Evolutionary conservation across 768 basidiomycete species (phyloP), one percentile per base, ranked within the genome.

Genomic region (Termitomyces sp.): DNA sequence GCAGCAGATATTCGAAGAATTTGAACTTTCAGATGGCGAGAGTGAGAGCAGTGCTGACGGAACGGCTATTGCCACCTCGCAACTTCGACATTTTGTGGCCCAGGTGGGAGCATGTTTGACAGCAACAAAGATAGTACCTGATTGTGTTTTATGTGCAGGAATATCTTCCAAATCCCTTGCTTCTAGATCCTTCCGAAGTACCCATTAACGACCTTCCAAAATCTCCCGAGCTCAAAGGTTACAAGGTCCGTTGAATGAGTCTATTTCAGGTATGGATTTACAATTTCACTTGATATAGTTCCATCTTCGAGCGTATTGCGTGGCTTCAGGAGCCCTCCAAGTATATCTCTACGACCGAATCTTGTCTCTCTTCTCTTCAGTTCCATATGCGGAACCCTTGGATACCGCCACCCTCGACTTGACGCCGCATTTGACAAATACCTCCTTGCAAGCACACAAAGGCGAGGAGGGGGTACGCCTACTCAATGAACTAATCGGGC

Each of bases 51-150:
- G 73, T 31, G 69, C 71, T 37, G 59, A 68, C 34, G 71, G 68
- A 23, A 89, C 84, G 0, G 77, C 84, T 7, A 82, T 98, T 4
- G 78, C 85, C 53, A 89, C 86, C 12, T 93, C 92, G 10, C 96
- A 97, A 63, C 77, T 99, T 43, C 83, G 96, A 25, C 92, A 98
- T 71, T 99, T 98, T 71, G 93, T 99, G 17, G 85, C 98, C 37
- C 97, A 98, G 85, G 96, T 93, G 59, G 67, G 61, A 37, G 6
- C 16, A 25, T n/a, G 11, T 41, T 16, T 9, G 60, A 49, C 43
- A 16, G 14, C 27, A 17, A 57, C 25, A 58, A 34, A 42, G 12
- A 23, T 19, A 19, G 21, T 19, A 51, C 29, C 16, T 32, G 38
- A 35, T 53, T 37, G 49, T 17, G 48, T 21, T 43, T 37, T 17